Base-by-base conservation (phyloP, 495 filamentous ascomycete species). In the Darksidea phi region DNA sequence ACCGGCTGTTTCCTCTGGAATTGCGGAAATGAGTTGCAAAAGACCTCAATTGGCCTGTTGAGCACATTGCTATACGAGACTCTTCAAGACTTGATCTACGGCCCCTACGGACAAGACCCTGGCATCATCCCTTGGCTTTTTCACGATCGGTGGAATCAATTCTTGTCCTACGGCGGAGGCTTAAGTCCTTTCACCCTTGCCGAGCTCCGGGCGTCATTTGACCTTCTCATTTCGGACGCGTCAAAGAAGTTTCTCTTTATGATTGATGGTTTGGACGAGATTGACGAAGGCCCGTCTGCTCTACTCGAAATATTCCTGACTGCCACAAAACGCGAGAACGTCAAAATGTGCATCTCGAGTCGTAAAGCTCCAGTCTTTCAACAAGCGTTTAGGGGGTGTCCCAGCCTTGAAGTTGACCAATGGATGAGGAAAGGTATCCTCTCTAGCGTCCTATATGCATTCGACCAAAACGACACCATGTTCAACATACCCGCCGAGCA, bases 1-100 rank as follows among this genome's bases (percentile, higher is more conserved):
- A 38, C 54, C 8, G 61, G 48, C 17, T 64, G 51, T 32, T 64
- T 64, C 49, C 57, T 64, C 28, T 64, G 61, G 61, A 54, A 48
- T 21, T 59, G 36, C 6, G 61, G 61, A 11, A 46, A 38, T 18
- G 55, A 48, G 15, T 17, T 59, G 5, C 61, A 64, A 25, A 49
- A 41, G 18, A 54, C 61, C 0, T 13, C n/a, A 4, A 13, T 26
- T 8, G 61, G 61, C 10, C 55, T 64, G 1, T 26, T 64, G 1
- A 25, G 48, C 24, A 37, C 61, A 12, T 26, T 64, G 25, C 61
- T 64, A 4, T 64, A 59, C 43, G 48, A 64, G 23, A 18, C 49
- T 7, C 49, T 64, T 26, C 54, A 59, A 34, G 43, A 64, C n/a
- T 45, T 63, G 59, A 42, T 63, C 34, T 54, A 54, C 48, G 59